Evolutionary conservation across 495 filamentous ascomycete species (phyloP).

Genomic region (Beverwykella pulmonaria): DNA sequence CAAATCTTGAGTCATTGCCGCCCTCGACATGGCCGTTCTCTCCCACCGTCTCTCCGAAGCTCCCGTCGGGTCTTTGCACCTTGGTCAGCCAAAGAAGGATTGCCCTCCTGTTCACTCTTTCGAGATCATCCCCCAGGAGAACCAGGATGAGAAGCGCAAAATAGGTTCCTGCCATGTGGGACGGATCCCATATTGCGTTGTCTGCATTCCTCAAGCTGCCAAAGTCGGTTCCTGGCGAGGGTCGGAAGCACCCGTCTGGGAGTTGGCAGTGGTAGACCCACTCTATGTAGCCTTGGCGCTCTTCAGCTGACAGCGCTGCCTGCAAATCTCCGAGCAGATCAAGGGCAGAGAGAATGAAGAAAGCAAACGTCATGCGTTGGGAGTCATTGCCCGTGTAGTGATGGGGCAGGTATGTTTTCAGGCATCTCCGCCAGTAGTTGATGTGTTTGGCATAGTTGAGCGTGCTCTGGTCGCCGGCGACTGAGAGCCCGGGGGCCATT

Average conservation of each 20-base stretch:
- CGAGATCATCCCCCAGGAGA: slow-evolving; percentile 73
- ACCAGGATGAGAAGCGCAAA: slow-evolving; percentile 79
- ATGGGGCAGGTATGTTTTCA: slow-evolving; percentile 76
- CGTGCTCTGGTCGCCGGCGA: slow-evolving; percentile 12
- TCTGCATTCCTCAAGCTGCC: slow-evolving; percentile 48
- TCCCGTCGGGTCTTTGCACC: slow-evolving; percentile 82
- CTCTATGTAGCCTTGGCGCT: slow-evolving; percentile 62
- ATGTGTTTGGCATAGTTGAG: slow-evolving; percentile 72
- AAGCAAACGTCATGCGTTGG: slow-evolving; percentile 84
- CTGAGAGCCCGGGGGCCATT: not conserved
- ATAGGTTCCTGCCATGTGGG: slow-evolving; percentile 81
- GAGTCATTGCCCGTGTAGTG: slow-evolving; percentile 85
- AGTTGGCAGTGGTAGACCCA: slow-evolving; percentile 80
- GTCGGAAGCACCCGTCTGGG: slow-evolving; percentile 76
- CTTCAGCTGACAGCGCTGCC: slow-evolving; percentile 57
- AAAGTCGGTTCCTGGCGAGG: slow-evolving; percentile 70
- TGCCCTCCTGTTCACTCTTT: slow-evolving; percentile 65
- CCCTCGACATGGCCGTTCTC: slow-evolving; percentile 66
- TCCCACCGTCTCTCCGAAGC: slow-evolving; percentile 82
- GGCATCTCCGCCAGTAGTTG: slow-evolving; percentile 90
- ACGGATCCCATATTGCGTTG: slow-evolving; percentile 70
- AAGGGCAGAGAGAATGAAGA: slow-evolving; percentile 80
- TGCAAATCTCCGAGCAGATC: slow-evolving; percentile 73
- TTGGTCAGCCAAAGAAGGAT: slow-evolving; percentile 73
- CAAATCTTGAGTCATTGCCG: slow-evolving; percentile 81